Conservation (phyloP, 257 asterid species). For the Ehretia macrophylla region DNA sequence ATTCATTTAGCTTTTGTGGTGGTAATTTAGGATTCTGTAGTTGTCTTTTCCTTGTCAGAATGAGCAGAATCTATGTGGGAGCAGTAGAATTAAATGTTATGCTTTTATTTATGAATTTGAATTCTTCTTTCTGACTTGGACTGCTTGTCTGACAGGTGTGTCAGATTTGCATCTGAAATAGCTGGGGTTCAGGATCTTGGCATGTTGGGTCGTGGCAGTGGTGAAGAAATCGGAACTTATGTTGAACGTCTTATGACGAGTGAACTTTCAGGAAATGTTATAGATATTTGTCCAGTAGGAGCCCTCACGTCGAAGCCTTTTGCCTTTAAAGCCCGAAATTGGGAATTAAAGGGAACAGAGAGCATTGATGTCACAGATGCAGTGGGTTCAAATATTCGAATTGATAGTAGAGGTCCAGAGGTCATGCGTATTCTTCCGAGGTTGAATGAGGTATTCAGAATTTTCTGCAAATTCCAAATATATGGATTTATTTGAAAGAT, state of each 20-base stretch:
- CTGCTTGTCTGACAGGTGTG: constrained; percentile 65
- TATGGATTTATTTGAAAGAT: neutral
- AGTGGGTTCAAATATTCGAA: constrained; percentile 96
- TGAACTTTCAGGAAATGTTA: constrained; percentile 96
- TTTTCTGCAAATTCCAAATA: neutral
- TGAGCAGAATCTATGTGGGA: neutral
- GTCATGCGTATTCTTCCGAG: constrained; percentile 96
- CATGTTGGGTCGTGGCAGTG: constrained; percentile 99
- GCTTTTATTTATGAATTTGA: too few relatives aligned
- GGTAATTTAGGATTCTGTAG: too few relatives aligned
- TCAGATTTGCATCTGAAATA: constrained; percentile 87
- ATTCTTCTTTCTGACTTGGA: constrained; percentile 14
- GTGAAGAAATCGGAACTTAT: constrained; percentile 99
- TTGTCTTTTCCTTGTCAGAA: too few relatives aligned
- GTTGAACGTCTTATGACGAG: constrained; percentile 97
- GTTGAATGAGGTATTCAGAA: constrained; percentile 67
- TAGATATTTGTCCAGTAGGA: constrained; percentile 98
- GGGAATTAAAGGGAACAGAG: constrained; percentile 99
- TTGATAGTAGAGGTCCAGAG: constrained; percentile 99
- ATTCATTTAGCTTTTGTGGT: too few relatives aligned
- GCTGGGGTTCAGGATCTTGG: constrained; percentile 99
- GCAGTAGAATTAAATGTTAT: too few relatives aligned
- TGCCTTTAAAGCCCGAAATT: constrained; percentile 98
- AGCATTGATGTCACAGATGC: constrained; percentile 98
- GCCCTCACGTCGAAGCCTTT: constrained; percentile 98